These are phyloP conservation scores for Coleophoma eucalyptorum DNA, from an alignment of 2,329 filamentous ascomycete species.

Conservation along the genomic window DNA sequence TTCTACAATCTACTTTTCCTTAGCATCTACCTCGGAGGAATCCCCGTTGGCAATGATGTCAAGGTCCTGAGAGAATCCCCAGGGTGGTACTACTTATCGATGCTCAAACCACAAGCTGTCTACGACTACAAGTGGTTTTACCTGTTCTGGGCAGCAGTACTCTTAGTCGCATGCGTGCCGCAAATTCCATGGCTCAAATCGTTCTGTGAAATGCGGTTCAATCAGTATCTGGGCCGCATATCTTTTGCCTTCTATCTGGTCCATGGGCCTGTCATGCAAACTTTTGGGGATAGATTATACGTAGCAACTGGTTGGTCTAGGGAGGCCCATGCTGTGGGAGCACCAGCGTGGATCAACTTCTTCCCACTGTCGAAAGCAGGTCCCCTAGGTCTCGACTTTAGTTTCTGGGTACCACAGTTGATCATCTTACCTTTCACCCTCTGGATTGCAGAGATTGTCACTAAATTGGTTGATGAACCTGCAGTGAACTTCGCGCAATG, in stretches of 20 bases:
- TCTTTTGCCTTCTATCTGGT: slow-evolving; percentile 62
- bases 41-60: slow-evolving; percentile 50
- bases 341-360: slow-evolving; percentile 53
- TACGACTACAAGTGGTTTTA: slow-evolving; percentile 67
- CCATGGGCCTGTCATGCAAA: slow-evolving; percentile 58
- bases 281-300: slow-evolving; percentile 60
- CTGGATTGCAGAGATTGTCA: slow-evolving; percentile 53
- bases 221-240: slow-evolving; percentile 59
- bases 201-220: slow-evolving; percentile 55
- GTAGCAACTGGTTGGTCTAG: slow-evolving; percentile 53
- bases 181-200: slow-evolving; percentile 53
- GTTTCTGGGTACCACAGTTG: slow-evolving; percentile 56
- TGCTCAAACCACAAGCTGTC: slow-evolving; percentile 61
- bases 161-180: slow-evolving; percentile 51
- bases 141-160: slow-evolving; percentile 55
- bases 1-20: slow-evolving; percentile 47
- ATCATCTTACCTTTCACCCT: slow-evolving; percentile 57
- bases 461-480: slow-evolving; percentile 55
- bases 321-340: slow-evolving; percentile 41
- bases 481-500: slow-evolving; percentile 53
- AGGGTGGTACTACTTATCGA: slow-evolving; percentile 37
- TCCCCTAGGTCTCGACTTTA: slow-evolving; percentile 56
- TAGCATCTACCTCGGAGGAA: slow-evolving; percentile 55
- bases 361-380: slow-evolving; percentile 51
- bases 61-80: slow-evolving; percentile 47